Base-by-base conservation (phyloP, 805 yeast species). In the Spathaspora hagerdaliae region DNA sequence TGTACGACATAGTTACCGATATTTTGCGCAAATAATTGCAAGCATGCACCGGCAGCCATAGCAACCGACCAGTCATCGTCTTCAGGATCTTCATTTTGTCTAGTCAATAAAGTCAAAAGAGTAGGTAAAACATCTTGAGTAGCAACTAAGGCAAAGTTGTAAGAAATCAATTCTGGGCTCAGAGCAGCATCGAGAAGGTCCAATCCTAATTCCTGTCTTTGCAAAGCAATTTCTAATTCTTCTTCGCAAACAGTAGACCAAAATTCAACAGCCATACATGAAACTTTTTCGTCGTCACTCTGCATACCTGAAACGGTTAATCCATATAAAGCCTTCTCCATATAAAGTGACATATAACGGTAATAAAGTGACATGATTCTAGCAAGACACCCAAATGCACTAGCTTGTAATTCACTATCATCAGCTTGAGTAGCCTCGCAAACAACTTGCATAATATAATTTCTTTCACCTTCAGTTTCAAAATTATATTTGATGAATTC, bases 211-310 rank as follows among this genome's bases (percentile, higher is more conserved):
- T 85, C 90, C 40, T 82, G 83, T 52, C 79, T 73, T 60, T 83
- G 87, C 48, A 79, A 65, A 13, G 85, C 80, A 48, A 87, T 82
- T 51, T 88, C 97, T 51, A 87, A 75, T 67, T 94, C 99, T 61
- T 86, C 97, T 71, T 94, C 99, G 72, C 98, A 91, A n/a, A 94
- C 94, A n/a, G 99, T 89, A 48, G 92, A 83, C 99, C 99, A 94
- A 64, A 94, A 92, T 70, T 94, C 99, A 47, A 94, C 94, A 29
- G 99, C 97, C 97, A 92, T 91, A 61, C 97, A 89, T 1, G 97
- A 85, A 29, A 94, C 98, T 56, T 80, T 80, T 57, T 87, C 96
- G 67, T 88, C 85, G 31, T 69, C 60, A 46, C 89, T 83, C 65
- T 84, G 84, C 97, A 94, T 94, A 38, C 98, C 97, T 15, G 83